Conservation (phyloP, 352 stramenopile genomes). For the Stramenopiles sp. region DNA sequence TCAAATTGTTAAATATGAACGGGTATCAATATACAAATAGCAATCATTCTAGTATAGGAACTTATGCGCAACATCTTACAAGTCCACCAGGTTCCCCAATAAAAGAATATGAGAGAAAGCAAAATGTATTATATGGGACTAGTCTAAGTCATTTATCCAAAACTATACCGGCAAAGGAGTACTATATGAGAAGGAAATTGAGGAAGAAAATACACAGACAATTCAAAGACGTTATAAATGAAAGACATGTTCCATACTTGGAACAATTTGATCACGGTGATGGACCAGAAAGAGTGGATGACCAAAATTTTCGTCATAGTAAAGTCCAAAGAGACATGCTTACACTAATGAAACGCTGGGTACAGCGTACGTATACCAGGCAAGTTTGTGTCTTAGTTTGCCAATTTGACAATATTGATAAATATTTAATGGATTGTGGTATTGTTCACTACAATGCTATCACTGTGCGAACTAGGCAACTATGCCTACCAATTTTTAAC, state of each 20-base stretch:
- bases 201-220: background rate
- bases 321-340: background rate
- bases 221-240: background rate
- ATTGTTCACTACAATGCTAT: background rate
- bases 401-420: background rate
- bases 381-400: background rate
- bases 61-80: background rate
- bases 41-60: background rate
- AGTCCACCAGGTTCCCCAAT: background rate
- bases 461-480: background rate
- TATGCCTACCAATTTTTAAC: background rate
- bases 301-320: background rate
- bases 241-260: background rate
- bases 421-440: background rate
- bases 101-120: background rate
- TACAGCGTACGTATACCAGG: background rate
- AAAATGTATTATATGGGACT: background rate
- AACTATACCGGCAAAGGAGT: background rate
- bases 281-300: background rate
- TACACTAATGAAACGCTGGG: background rate
- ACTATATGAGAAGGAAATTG: background rate
- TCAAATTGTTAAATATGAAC: background rate
- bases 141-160: background rate
- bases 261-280: background rate
- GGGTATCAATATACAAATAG: background rate